Base-by-base conservation (phyloP, 106 monocot genomes). In the Dendrobium officinale region DNA sequence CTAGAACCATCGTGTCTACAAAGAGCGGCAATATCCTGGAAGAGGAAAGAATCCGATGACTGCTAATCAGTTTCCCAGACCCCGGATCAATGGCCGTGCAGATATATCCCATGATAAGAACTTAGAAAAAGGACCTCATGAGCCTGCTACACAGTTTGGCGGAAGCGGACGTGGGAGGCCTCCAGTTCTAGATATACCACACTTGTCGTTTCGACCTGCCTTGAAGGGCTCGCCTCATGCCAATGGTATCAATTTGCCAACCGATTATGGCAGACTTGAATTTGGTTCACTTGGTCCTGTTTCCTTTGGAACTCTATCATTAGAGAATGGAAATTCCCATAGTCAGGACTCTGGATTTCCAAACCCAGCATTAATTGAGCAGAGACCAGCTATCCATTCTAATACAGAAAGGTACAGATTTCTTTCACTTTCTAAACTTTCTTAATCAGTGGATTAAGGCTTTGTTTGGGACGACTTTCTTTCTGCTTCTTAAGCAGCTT, bases 211-310 rank as follows among this genome's bases (percentile, higher is more conserved):
- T 29, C 80, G 43, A 5, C 54, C 82, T 80, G 22, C 73, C 17
- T 18, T 78, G 3, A 85, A 72, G 81, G 86, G 79, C 26, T n/a
- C 33, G 49, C 56, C 70, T 70, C 83, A 77, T 75, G 83, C 80
- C 58, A 89, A 81, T 80, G 80, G 78, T 0, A 20, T 51, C 43
- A 20, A 48, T 5, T 40, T 42, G 56, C 67, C 42, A 49, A 20
- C 55, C 18, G 85, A 80, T 1, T 49, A 20, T 49, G 75, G 78
- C 3, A 79, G 72, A 47, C 41, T 87, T 56, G 86, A 93, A 64
- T 89, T 91, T 87, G 95, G 93, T 6, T 86, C 91, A 42, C 67
- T 86, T 9, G 87, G 84, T 4, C 79, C 86, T 19, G 78, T 80
- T 79, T 49, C 83, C 37, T 13, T 86, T 11, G 72, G 29, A 29